These are phyloP conservation scores for Aquilaria malaccensis DNA, from an alignment of 345 rosid genomes.

Conservation along the genomic window DNA sequence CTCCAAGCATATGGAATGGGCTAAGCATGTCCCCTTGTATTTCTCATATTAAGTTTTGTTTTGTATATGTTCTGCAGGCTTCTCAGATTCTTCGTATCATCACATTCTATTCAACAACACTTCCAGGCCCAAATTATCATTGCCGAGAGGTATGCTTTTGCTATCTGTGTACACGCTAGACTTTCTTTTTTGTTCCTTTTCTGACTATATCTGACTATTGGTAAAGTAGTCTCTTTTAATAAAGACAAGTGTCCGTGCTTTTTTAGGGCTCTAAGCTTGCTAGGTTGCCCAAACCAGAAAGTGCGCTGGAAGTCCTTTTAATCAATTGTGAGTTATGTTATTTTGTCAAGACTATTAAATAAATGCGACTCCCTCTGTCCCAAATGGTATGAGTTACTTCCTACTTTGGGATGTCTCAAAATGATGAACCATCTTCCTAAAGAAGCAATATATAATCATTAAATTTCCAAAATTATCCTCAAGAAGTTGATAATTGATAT, in stretches of 20 bases:
- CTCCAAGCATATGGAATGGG: no score
- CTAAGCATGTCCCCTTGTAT: neutral
- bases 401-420: no score
- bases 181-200: neutral
- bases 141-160: conserved; percentile 71
- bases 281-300: conserved; percentile 72
- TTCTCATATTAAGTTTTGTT: conserved; percentile 11
- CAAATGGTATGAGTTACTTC: no score
- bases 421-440: no score
- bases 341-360: conserved; percentile 1
- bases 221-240: neutral
- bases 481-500: no score
- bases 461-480: no score
- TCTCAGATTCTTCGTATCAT: conserved; percentile 82
- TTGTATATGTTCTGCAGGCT: conserved; percentile 41
- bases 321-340: conserved; percentile 54
- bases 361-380: neutral
- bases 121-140: conserved; percentile 98
- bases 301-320: conserved; percentile 56
- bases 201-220: neutral
- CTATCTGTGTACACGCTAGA: no score
- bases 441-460: no score
- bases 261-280: conserved; percentile 84
- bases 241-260: conserved; percentile 6
- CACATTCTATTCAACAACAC: conserved; percentile 94